Conservation (phyloP, 202 grass and related monocot genomes). For the Miscanthus sacchariflorus region DNA sequence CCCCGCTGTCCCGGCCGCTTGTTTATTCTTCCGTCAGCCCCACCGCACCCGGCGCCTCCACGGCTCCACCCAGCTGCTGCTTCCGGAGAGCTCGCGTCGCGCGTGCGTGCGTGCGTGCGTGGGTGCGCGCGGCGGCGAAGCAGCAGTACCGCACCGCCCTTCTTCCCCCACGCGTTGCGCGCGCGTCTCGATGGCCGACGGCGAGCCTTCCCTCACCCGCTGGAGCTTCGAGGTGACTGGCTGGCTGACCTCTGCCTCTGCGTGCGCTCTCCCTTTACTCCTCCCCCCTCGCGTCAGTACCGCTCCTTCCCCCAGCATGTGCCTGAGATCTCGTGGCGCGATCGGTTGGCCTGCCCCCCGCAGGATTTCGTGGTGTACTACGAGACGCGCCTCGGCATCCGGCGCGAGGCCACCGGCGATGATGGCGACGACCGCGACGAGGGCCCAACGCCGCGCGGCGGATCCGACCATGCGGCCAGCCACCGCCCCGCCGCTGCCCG, state of each 20-base stretch:
- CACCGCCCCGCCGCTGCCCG: constrained; percentile 11
- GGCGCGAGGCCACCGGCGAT: constrained; percentile 51
- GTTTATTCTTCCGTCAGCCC: background rate
- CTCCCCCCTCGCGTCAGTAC: background rate
- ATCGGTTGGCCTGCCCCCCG: background rate
- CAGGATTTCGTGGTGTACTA: constrained; percentile 62
- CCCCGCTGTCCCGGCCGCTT: constrained; percentile 12
- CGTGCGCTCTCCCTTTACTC: background rate
- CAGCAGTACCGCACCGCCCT: constrained; percentile 6
- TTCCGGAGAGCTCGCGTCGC: constrained; percentile 36
- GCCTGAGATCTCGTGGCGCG: constrained; percentile 47
- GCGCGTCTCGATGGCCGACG: constrained; percentile 46
- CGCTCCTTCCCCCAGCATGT: background rate
- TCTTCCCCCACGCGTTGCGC: background rate
- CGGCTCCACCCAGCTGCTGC: background rate
- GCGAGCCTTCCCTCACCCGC: constrained; percentile 54
- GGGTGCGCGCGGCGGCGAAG: constrained; percentile 14
- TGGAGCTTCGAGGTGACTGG: constrained; percentile 64
- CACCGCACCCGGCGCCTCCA: background rate
- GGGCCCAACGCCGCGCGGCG: background rate
- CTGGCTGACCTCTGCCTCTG: background rate
- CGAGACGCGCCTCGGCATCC: constrained; percentile 69
- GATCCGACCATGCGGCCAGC: background rate
- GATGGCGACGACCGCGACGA: background rate
- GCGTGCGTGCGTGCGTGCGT: background rate